phyloP scores from a whole-genome alignment of 106 monocot genomes.

The Cymbidium sinense region DNA sequence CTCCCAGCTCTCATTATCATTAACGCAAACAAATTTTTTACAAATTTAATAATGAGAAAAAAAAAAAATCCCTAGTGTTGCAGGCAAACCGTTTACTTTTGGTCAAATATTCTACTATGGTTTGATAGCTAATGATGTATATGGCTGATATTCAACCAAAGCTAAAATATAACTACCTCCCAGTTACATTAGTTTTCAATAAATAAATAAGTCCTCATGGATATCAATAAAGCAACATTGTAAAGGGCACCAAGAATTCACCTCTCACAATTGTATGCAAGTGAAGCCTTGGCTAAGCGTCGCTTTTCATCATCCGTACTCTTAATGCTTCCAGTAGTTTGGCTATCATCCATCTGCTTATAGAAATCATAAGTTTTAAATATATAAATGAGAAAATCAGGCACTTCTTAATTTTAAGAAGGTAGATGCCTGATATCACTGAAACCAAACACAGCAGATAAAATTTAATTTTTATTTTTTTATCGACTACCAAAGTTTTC shows the following conservation, averaged over 20 bases:
- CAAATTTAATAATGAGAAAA: too few relatives aligned
- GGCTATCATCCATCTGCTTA: conserved; percentile 91
- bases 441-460: background rate
- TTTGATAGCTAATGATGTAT: too few relatives aligned
- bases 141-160: too few relatives aligned
- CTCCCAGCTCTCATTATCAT: too few relatives aligned
- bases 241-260: conserved; percentile 11
- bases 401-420: background rate
- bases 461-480: background rate
- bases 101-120: too few relatives aligned
- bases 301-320: conserved; percentile 79
- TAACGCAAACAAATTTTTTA: too few relatives aligned
- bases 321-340: conserved; percentile 74
- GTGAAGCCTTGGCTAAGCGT: conserved; percentile 68
- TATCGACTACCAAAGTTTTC: too few relatives aligned
- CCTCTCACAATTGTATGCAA: conserved; percentile 98
- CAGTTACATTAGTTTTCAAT: background rate
- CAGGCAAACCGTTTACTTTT: too few relatives aligned
- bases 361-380: background rate
- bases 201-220: background rate
- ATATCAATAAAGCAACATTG: background rate
- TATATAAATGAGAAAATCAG: background rate
- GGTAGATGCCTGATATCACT: background rate
- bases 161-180: background rate
- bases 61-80: too few relatives aligned